Base-by-base conservation (phyloP, 306 rosid genomes). In the Inga oerstediana region DNA sequence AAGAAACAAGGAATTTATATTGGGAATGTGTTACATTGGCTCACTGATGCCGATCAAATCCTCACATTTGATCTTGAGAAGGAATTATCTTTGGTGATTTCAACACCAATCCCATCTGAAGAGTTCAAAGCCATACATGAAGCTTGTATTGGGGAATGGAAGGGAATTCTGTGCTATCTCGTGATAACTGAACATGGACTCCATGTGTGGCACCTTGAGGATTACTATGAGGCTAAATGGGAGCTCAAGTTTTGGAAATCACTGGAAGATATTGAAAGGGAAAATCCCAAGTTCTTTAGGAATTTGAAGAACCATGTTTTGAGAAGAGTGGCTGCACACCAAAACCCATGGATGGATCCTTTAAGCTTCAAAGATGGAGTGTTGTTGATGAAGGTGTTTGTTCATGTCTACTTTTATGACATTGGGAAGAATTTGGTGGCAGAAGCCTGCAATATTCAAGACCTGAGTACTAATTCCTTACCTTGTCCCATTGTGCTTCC, bases 141-240 rank as follows among this genome's bases (percentile, higher is more conserved):
- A 45, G 83, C 90, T 7, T 90, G 92, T 13, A 92, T 92, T 24
- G 97, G 94, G 46, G 97, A 92, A 75, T 84, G 84, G 20, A 83
- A 78, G 39, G 92, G 92, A 16, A 85, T 7, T 16, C 74, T 90
- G 52, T 82, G 85, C 35, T 90, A 86, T 85, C 87, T 89, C 22
- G 83, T 86, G 65, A 75, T 89, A 80, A 84, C 94, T 15, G 97
- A 90, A 79, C 54, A 80, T 41, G 97, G 94, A 48, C 83, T 92
- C 16, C 88, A 85, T 15, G 87, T 92, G 2, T 92, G 94, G 91
- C 75, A 30, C 43, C 94, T 92, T 45, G 92, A 89, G 72, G 92
- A 90, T 39, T 88, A 84, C 45, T 92, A 77, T 67, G 94, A 92
- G 68, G 41, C 56, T 45, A 80, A 86, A 11, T 92, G 94, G 97